phyloP scores from a whole-genome alignment of 129 eudicot genomes.

The Centrapalus pauciflorus region DNA sequence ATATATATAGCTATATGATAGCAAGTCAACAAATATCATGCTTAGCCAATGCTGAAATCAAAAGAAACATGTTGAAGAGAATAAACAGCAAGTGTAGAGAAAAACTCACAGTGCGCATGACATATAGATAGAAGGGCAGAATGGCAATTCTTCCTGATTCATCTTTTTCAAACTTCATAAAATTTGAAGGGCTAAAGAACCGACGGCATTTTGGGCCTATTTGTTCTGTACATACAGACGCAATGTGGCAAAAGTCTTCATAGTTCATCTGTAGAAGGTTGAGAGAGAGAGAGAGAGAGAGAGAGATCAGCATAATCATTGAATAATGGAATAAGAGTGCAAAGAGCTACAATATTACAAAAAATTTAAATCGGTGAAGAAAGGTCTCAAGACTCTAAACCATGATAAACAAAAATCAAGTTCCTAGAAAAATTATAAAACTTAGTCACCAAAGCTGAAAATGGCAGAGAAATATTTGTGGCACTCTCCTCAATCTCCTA shows the following conservation, averaged over 20 bases:
- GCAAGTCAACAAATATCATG: background rate
- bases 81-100: background rate
- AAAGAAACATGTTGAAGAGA: background rate
- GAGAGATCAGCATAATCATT: slow-evolving; percentile 13
- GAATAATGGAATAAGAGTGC: slow-evolving; percentile 1
- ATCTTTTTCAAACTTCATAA: slow-evolving; percentile 98
- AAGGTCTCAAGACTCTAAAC: background rate
- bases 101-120: slow-evolving; percentile 91
- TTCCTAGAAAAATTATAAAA: background rate
- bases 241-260: slow-evolving; percentile 99
- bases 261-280: slow-evolving; percentile 73
- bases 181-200: slow-evolving; percentile 97
- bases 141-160: slow-evolving; percentile 97
- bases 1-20: background rate
- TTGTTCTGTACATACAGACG: slow-evolving; percentile 97
- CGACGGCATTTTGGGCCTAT: slow-evolving; percentile 97
- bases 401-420: background rate
- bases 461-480: background rate
- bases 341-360: background rate
- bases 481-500: background rate
- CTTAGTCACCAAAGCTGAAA: background rate
- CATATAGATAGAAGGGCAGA: slow-evolving; percentile 93
- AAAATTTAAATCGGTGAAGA: background rate
- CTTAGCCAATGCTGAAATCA: background rate
- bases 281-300: slow-evolving; percentile 9